Conservation (phyloP, 2,329 filamentous ascomycete species). For the Penicillium sp. region DNA sequence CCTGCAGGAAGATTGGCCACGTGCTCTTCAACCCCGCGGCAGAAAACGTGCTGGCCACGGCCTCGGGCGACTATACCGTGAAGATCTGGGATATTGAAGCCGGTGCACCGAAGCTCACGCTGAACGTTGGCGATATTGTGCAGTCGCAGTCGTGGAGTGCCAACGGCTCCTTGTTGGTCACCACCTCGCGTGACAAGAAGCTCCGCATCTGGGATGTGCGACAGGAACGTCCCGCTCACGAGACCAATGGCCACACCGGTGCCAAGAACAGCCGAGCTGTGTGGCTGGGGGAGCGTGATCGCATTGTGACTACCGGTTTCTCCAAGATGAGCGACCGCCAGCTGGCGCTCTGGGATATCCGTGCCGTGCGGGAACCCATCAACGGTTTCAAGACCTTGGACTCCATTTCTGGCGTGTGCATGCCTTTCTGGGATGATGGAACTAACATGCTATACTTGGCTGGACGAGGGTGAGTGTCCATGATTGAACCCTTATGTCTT, state of each 20-base stretch:
- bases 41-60: conserved; percentile 90
- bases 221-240: conserved; percentile 83
- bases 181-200: conserved; percentile 97
- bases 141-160: conserved; percentile 96
- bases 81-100: conserved; percentile 94
- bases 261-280: conserved; percentile 97
- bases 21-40: conserved; percentile 97
- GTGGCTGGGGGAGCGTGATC: conserved; percentile 96
- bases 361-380: conserved; percentile 74
- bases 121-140: conserved; percentile 88
- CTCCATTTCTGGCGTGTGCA: conserved; percentile 95
- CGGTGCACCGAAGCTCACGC: conserved; percentile 69
- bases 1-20: conserved; percentile 85
- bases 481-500: not conserved
- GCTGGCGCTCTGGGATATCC: conserved; percentile 91
- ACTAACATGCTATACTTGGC: conserved; percentile 94
- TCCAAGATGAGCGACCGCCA: conserved; percentile 98
- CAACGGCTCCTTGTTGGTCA: conserved; percentile 79
- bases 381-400: conserved; percentile 88
- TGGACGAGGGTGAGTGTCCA: conserved; percentile 77
- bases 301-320: conserved; percentile 94
- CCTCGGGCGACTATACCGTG: conserved; percentile 90
- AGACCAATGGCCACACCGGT: conserved; percentile 80
- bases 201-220: conserved; percentile 95
- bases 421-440: conserved; percentile 99